Conservation (phyloP, 169 alveolate species). For the Plasmodium gallinaceum region DNA sequence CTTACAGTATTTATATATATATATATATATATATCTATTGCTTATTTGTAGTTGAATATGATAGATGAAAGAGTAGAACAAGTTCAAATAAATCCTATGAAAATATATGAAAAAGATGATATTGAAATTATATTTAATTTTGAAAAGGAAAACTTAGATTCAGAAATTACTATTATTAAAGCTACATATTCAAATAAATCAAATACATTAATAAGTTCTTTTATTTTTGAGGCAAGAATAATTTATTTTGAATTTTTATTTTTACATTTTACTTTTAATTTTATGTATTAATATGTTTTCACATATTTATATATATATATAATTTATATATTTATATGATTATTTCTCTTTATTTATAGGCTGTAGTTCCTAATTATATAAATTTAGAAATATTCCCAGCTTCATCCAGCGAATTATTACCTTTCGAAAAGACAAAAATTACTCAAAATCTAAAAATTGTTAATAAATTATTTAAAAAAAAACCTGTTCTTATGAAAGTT, state of each 20-base stretch:
- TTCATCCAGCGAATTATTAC: conserved; percentile 59
- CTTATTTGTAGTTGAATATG: conserved; percentile 15
- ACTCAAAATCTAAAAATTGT: conserved; percentile 53
- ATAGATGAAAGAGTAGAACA: conserved; percentile 15
- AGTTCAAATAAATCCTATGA: conserved; percentile 49
- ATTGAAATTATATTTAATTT: conserved; percentile 55
- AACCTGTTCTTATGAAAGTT: conserved; percentile 78
- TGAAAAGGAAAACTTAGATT: conserved; percentile 66
- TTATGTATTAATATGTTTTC: neutral
- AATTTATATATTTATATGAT: conserved; percentile 1
- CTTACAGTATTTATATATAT: neutral
- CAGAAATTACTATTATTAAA: conserved; percentile 52
- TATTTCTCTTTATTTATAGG: conserved; percentile 27
- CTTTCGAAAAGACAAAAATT: conserved; percentile 58
- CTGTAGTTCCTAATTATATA: conserved; percentile 74
- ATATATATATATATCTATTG: neutral
- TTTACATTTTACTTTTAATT: too few species aligned
- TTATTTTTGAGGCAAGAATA: conserved; percentile 58
- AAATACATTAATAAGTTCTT: conserved; percentile 25
- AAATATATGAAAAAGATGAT: conserved; percentile 59
- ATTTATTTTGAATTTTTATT: too few species aligned
- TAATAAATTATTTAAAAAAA: conserved; percentile 54
- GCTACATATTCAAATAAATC: conserved; percentile 71
- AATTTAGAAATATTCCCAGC: conserved; percentile 68
- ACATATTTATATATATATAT: neutral